Evolutionary conservation across 768 basidiomycete genomes (phyloP).

Genomic region (Crepidotus variabilis): DNA sequence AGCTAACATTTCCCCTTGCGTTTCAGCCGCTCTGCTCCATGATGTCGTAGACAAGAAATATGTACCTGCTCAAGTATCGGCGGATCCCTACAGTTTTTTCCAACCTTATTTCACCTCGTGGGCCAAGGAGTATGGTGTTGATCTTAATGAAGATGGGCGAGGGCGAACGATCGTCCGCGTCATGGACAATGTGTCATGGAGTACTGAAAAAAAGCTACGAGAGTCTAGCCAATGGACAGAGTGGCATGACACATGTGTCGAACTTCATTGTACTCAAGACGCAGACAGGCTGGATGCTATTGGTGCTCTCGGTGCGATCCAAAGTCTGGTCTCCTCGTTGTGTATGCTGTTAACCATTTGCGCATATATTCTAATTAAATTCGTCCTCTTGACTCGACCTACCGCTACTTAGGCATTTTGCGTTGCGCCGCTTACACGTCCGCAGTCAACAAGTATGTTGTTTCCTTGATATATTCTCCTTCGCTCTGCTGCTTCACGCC

Average conservation of each 20-base stretch:
- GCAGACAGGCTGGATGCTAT: conserved; percentile 79
- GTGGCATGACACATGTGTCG: conserved; percentile 70
- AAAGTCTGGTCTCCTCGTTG: background rate
- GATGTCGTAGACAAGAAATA: conserved; percentile 89
- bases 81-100: conserved; percentile 64
- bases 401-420: conserved; percentile 45
- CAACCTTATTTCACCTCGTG: conserved; percentile 57
- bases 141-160: conserved; percentile 59
- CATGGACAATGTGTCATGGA: conserved; percentile 82
- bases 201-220: conserved; percentile 69
- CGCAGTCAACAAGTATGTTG: conserved; percentile 42
- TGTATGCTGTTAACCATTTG: background rate
- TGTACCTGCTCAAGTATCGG: conserved; percentile 49
- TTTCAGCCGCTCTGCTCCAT: conserved; percentile 75
- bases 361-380: conserved; percentile 4
- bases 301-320: conserved; percentile 67
- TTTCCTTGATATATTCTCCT: conserved; percentile 3
- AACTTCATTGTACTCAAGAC: conserved; percentile 81
- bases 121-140: conserved; percentile 39
- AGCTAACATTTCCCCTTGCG: conserved; percentile 2
- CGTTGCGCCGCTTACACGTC: conserved; percentile 66
- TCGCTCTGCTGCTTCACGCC: conserved; percentile 2
- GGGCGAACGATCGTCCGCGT: conserved; percentile 54
- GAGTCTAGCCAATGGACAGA: conserved; percentile 49
- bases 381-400: conserved; percentile 2